Evolutionary conservation across 192 early-diverging fungal species (phyloP), one percentile per base, ranked within the genome.

Genomic region (Dissophora ornata): DNA sequence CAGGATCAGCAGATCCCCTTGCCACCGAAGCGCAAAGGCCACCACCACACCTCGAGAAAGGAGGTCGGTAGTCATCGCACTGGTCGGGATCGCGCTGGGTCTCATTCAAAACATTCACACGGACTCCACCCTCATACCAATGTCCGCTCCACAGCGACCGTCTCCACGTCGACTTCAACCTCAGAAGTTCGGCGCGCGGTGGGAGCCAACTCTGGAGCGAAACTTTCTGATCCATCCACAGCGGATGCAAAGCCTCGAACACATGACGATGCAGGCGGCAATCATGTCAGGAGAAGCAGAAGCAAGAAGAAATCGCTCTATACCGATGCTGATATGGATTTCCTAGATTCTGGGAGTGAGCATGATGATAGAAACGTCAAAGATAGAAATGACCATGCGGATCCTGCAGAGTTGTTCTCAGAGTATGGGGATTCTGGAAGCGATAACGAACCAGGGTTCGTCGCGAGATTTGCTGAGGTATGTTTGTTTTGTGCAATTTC

Each of bases 391-490:
- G 58, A 56, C 4, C 24, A 45, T 63, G 45, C 30, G 21, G 73
- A 77, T 24, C 65, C 58, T 10, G 46, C 45, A 0, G 73, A 67
- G 19, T 3, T 56, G 28, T 41, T 62, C 7, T 49, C 47, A 3
- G 73, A 67, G 4, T 46, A 33, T 41, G 53, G 47, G 26, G 64
- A 77, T 26, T 77, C 73, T 4, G 64, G 32, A 26, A 41, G 52
- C 4, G 70, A 74, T 18, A 34, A 74, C 36, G 73, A 67, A 36
- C 64, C 63, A 24, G 73, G 73, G 22, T 77, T 77, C 33, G 52
- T 77, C 36, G 73, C 73, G 2, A 32, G 36, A 7, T 77, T 77
- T 67, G 73, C 73, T 8, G 73, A 77, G 64, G 73, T 77, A 77
- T 13, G 22, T 44, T 28, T 22, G 5, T 28, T 22, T 29, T 47